Conservation (phyloP, 129 eudicot species). For the Pseudognaphalium luteoalbum region DNA sequence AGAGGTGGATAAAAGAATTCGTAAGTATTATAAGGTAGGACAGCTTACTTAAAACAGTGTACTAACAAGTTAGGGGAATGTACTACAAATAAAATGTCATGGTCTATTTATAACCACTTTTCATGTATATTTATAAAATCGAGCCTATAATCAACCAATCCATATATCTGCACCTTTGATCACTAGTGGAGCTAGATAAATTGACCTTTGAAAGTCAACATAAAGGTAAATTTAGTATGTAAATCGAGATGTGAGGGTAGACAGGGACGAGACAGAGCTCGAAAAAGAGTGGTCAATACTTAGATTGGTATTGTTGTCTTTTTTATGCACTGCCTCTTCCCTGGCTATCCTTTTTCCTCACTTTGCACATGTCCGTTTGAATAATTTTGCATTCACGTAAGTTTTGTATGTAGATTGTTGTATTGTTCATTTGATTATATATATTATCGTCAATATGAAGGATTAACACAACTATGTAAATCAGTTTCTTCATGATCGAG, state of each 20-base stretch:
- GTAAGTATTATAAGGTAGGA: conserved; percentile 4
- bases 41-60: conserved; percentile 11
- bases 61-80: conserved; percentile 8
- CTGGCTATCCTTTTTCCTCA: conserved; percentile 51
- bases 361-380: neutral
- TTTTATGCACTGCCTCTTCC: conserved; percentile 90
- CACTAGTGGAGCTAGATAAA: neutral
- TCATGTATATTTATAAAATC: no score
- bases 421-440: no score
- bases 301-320: conserved; percentile 26
- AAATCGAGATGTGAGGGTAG: conserved; percentile 37
- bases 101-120: conserved; percentile 18
- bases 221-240: neutral
- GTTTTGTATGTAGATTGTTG: no score
- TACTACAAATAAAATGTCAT: conserved; percentile 25
- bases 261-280: conserved; percentile 70
- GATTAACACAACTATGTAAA: no score
- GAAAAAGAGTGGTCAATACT: conserved; percentile 39
- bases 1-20: conserved; percentile 11
- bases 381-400: no score
- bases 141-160: neutral
- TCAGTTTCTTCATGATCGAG: no score
- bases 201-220: neutral
- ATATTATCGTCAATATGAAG: no score
- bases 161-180: neutral